Evolutionary conservation across 73 alveolate species (phyloP), one percentile per base, ranked within the genome.

Genomic region (Breviolum minutum): DNA sequence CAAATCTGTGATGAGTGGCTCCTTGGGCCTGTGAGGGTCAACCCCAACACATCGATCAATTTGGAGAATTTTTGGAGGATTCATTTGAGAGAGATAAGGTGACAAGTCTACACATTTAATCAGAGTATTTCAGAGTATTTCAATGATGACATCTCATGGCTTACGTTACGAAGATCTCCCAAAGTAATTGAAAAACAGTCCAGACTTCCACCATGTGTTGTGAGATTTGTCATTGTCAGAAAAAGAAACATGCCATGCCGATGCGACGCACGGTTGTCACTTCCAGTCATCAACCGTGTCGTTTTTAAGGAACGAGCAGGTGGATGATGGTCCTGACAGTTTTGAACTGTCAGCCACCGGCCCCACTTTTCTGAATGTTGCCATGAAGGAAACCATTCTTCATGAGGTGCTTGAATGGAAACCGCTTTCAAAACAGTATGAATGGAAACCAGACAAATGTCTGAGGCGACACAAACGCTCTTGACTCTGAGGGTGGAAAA

Each of bases 331-430:
- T 7, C 94, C 94, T 3, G 80, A n/a, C 63, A 86, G 64, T 79
- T 86, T 62, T 30, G 80, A 86, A 17, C 94, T 86, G 27, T 61
- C 64, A n/a, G 94, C 88, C 19, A 60, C 82, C 9, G 98, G 98
- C 17, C 98, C 98, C 54, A 92, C 98, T 16, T 92, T 92, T 80
- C 74, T 92, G 81, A 92, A 92, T 62, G 87, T 92, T 54, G 98
- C 98, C 64, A 92, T 92, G 98, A 92, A 92, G 98, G 98, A 92
- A 11, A 92, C 98, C 54, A 68, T 92, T 19, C 90, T 92, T 30
- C 98, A 92, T 26, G 98, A 92, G 98, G 98, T 40, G 84, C 40
- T 64, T 9, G 6, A 64, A 64, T 19, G 0, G 0, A 70, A 12
- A 70, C 63, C 10, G 64, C 68, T 16, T 40, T 40, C 54, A 40